Percentiles rank a stretch among this genome's conserved stretches.
Evolutionary conservation across 306 rosid species (phyloP).

Genomic region (Styphnolobium japonicum): DNA sequence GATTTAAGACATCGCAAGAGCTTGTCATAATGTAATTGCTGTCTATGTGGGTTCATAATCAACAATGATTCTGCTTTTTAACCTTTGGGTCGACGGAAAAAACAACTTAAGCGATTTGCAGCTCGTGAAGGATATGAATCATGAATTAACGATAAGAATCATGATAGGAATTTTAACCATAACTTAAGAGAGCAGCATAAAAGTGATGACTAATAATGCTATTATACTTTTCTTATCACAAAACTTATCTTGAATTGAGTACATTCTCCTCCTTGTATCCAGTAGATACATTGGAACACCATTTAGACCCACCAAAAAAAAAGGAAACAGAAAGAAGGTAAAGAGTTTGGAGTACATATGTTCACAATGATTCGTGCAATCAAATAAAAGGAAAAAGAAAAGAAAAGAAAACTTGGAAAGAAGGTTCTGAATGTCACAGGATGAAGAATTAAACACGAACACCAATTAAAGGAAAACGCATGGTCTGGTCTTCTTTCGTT

Average conservation of each 20-base stretch:
- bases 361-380: conserved; percentile 27
- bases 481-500: conserved; percentile 44
- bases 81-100: not conserved
- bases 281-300: conserved; percentile 22
- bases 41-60: not conserved
- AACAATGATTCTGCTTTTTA: not conserved
- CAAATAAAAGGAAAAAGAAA: not conserved
- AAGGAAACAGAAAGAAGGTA: not conserved
- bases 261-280: not conserved
- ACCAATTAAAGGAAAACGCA: conserved; percentile 39
- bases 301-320: not conserved
- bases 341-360: conserved; percentile 20
- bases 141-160: not conserved
- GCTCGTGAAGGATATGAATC: not conserved
- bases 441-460: conserved; percentile 19
- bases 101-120: not conserved
- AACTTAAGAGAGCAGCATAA: not conserved
- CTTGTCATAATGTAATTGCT: too few species aligned
- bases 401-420: not conserved
- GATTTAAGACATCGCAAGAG: too few species aligned
- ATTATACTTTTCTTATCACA: conserved; percentile 17
- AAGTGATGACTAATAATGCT: not conserved
- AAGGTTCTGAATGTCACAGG: conserved; percentile 23
- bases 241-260: conserved; percentile 3
- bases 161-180: not conserved